Evolutionary conservation across 1,284 basidiomycete species (phyloP).

Genomic region (Baeospora myosura): DNA sequence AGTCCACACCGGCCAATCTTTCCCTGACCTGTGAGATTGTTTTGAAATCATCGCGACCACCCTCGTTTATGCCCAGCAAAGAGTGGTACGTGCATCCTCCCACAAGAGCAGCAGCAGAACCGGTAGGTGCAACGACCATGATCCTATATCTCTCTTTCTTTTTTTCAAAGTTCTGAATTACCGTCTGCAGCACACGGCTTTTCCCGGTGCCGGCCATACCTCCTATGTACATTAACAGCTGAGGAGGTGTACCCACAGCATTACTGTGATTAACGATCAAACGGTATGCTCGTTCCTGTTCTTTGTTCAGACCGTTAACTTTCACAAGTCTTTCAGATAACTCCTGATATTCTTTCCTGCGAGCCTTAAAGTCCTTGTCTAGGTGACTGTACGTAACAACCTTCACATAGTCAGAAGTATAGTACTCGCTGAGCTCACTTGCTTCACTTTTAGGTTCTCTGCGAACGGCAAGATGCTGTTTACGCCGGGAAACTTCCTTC

Average conservation of each 20-base stretch:
- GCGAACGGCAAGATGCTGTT: no score
- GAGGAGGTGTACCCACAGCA: conserved; percentile 14
- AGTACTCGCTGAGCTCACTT: no score
- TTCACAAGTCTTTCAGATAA: no score
- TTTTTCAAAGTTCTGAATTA: not conserved
- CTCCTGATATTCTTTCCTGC: no score
- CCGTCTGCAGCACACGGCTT: not conserved
- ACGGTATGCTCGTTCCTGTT: conserved; percentile 27
- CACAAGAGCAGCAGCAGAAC: conserved; percentile 27
- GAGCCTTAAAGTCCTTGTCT: no score
- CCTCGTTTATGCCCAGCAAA: conserved; percentile 4
- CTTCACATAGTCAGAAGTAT: no score
- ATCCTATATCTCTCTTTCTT: conserved; percentile 12
- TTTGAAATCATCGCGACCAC: not conserved
- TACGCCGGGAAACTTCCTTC: no score
- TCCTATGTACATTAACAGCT: conserved; percentile 30
- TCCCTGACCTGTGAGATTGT: not conserved
- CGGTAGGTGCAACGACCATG: conserved; percentile 28
- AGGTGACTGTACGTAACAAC: no score
- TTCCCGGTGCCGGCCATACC: conserved; percentile 28
- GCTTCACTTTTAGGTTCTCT: no score
- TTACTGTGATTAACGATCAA: conserved; percentile 29
- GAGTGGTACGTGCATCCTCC: conserved; percentile 18
- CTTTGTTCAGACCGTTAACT: conserved; percentile 21
- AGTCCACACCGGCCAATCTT: conserved; percentile 10